Percentiles rank a stretch among this genome's conserved stretches.
These are phyloP conservation scores for Paramecium sonneborni DNA, from an alignment of 73 alveolate species.

Conservation along the genomic window DNA sequence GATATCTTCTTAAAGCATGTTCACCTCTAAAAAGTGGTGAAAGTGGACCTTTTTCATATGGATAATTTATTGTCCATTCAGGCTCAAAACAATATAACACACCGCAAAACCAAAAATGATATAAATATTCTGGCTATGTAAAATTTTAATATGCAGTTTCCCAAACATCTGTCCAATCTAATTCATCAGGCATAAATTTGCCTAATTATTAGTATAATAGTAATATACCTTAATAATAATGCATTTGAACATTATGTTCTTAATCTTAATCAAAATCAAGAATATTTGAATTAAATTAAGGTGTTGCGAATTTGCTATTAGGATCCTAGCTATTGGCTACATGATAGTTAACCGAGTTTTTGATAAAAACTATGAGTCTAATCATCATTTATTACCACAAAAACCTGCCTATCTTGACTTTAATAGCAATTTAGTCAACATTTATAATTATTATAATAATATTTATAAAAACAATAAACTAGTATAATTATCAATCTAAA, in stretches of 20 bases:
- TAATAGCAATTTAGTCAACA: slow-evolving; percentile 8
- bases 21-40: slow-evolving; percentile 93
- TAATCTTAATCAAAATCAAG: slow-evolving; percentile 40
- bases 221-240: slow-evolving; percentile 19
- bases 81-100: slow-evolving; percentile 70
- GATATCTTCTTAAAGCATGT: slow-evolving; percentile 92
- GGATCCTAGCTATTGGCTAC: slow-evolving; percentile 30
- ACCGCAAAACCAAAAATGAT: slow-evolving; percentile 69
- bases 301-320: not conserved
- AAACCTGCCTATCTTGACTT: not conserved
- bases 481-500: not conserved
- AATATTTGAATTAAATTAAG: slow-evolving; percentile 21
- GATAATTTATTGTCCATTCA: slow-evolving; percentile 83
- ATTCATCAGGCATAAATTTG: slow-evolving; percentile 64
- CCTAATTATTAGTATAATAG: not conserved
- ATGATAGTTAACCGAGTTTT: not conserved
- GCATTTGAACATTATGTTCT: slow-evolving; percentile 42
- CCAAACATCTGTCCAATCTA: slow-evolving; percentile 71
- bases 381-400: not conserved
- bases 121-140: slow-evolving; percentile 65
- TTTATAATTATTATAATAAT: not conserved
- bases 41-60: slow-evolving; percentile 92
- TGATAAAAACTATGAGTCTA: not conserved
- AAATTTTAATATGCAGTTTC: slow-evolving; percentile 58
- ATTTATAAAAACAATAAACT: not conserved